Base-by-base conservation (phyloP, 129 eudicot genomes). In the Kitagawia praeruptora region DNA sequence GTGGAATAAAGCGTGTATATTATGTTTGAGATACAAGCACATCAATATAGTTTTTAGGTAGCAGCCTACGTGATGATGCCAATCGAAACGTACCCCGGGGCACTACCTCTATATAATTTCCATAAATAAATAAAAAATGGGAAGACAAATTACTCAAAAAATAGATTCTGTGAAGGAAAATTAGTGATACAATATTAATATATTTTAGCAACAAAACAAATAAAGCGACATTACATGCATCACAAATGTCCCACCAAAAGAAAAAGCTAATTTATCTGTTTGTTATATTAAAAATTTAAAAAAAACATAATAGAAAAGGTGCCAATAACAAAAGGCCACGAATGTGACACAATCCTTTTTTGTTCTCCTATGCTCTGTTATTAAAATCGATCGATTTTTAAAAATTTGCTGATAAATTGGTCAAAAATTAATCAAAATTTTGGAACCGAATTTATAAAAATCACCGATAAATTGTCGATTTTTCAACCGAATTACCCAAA, bases 171-270 rank as follows among this genome's bases (percentile, higher is more conserved):
- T n/a, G 31, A 58, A n/a, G 14, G 13, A n/a, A 58, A 23, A 58
- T 58, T 23, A 58, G 66, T n/a, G 13, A 58, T 58, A n/a, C 4
- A 58, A 58, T 23, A 58, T 23, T 8, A 8, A 1, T 8, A 58
- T 7, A 2, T 21, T 12, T 28, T 25, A 31, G 13, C 38, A 28
- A 67, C 2, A 11, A 67, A 67, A 31, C 10, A 67, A 37, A 31
- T 67, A 67, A 31, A 67, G 73, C 23, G 73, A 67, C 73, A 31
- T 67, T 67, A 27, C 73, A 67, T 67, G 40, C 8, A 67, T 67
- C 21, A 67, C 14, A 0, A 28, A 67, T 42, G 73, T 66, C 72
- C 72, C 31, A 66, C 72, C 72, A 66, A 12, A 31, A 31, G 19
- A 14, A 66, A 67, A 67, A 31, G 23, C 12, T 37, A 27, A 23